phyloP scores from a whole-genome alignment of 345 rosid genomes.

The Brassica rapa region DNA sequence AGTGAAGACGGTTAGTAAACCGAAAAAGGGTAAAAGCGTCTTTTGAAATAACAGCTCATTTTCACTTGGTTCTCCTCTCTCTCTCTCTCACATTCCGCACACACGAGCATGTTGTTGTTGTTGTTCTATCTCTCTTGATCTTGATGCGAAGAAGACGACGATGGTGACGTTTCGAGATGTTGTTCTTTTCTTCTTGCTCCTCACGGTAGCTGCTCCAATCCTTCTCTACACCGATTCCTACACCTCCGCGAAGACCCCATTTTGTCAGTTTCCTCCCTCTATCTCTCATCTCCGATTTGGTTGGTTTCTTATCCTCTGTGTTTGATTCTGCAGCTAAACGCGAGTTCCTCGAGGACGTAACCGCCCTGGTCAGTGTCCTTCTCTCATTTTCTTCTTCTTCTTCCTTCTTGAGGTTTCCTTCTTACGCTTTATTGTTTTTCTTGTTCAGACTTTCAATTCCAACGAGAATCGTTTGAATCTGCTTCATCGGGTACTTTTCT shows the following conservation, averaged over 20 bases:
- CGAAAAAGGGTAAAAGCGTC: constrained; percentile 24
- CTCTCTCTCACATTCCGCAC: not conserved
- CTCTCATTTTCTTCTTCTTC: not conserved
- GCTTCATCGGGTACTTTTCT: constrained; percentile 62
- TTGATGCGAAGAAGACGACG: constrained; percentile 12
- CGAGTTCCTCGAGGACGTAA: constrained; percentile 69
- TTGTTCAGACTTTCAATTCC: constrained; percentile 56
- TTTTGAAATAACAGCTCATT: constrained; percentile 9
- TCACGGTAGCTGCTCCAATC: constrained; percentile 82
- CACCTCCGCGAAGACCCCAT: constrained; percentile 51
- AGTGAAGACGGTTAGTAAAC: not conserved
- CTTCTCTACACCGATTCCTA: constrained; percentile 64
- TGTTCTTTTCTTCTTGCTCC: constrained; percentile 62
- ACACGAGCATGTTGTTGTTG: not conserved
- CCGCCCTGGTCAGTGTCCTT: constrained; percentile 56
- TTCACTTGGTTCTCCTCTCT: not conserved
- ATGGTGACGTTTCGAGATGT: constrained; percentile 66
- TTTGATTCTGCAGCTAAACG: constrained; percentile 56
- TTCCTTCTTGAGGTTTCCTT: constrained; percentile 1
- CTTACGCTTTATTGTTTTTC: constrained; percentile 1
- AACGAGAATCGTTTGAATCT: constrained; percentile 62
- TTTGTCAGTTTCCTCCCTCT: constrained; percentile 33
- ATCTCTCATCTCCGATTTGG: not conserved
- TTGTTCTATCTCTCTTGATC: constrained; percentile 5
- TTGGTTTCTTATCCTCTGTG: constrained; percentile 3